These are phyloP conservation scores for Phytophthora meadii DNA, from an alignment of 352 stramenopile species.

Conservation along the genomic window DNA sequence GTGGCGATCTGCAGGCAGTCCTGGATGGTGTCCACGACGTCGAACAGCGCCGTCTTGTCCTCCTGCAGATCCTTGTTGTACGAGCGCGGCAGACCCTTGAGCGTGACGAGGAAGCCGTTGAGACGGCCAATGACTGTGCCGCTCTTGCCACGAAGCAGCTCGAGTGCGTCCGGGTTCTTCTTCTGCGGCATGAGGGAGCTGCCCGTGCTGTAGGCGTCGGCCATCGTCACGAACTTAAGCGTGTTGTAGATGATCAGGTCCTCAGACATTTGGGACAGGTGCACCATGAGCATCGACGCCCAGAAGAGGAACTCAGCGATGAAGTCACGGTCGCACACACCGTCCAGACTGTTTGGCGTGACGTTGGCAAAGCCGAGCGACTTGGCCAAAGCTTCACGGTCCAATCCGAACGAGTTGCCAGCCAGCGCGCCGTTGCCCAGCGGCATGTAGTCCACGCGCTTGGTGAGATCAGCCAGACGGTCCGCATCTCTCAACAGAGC, in stretches of 20 bases:
- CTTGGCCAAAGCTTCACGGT: conserved; percentile 93
- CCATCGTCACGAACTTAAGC: conserved; percentile 95
- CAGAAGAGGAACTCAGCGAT: conserved; percentile 99
- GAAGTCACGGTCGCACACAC: conserved; percentile 99
- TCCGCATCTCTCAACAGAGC: conserved; percentile 95
- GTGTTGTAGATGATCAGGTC: conserved; percentile 99
- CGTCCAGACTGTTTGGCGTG: conserved; percentile 97
- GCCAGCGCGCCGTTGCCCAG: conserved; percentile 97
- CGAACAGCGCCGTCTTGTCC: conserved; percentile 98
- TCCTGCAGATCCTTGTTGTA: conserved; percentile 99
- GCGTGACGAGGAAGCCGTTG: conserved; percentile 95
- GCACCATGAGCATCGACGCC: conserved; percentile 95
- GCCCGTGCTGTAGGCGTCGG: conserved; percentile 98
- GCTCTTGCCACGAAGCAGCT: conserved; percentile 98
- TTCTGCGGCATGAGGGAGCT: conserved; percentile 99
- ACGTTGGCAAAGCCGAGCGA: conserved; percentile 95
- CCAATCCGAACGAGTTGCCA: conserved; percentile 98
- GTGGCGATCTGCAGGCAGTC: conserved; percentile 97
- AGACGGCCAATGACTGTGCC: conserved; percentile 95
- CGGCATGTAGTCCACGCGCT: conserved; percentile 96
- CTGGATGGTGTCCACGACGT: conserved; percentile 97
- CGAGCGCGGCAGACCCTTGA: conserved; percentile 96
- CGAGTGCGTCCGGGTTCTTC: conserved; percentile 99
- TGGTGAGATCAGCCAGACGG: conserved; percentile 93
- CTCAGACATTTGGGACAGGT: conserved; percentile 98